Conservation (phyloP, 2,329 filamentous ascomycete genomes). For the Penicillium olsonii region DNA sequence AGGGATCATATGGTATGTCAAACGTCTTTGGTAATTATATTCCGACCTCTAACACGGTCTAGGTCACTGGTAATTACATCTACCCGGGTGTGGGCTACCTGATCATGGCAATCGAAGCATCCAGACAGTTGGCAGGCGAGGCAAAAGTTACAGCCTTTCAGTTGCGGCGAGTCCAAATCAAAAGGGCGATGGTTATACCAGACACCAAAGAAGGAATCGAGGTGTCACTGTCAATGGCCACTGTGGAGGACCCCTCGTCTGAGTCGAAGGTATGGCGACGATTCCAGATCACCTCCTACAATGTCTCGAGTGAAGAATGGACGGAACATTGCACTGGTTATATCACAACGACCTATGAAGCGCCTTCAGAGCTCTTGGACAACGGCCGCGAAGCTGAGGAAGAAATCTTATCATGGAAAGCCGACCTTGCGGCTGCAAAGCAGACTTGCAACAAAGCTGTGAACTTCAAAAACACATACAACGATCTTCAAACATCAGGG, state of each 20-base stretch:
- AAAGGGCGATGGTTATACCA: conserved; percentile 31
- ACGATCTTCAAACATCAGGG: conserved; percentile 29
- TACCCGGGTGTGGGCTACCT: conserved; percentile 33
- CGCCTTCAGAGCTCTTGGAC: conserved; percentile 1
- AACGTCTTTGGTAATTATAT: neutral
- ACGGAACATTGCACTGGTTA: conserved; percentile 38
- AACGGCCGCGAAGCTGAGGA: conserved; percentile 13
- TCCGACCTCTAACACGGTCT: neutral
- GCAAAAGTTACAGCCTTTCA: conserved; percentile 15
- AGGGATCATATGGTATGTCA: conserved; percentile 29
- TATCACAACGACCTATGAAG: conserved; percentile 25
- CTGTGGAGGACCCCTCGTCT: conserved; percentile 21
- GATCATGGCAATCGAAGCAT: conserved; percentile 33
- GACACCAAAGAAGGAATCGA: conserved; percentile 36
- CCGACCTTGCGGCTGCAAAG: conserved; percentile 11
- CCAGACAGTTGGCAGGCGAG: conserved; percentile 23
- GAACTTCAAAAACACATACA: conserved; percentile 26
- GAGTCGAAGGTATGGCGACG: conserved; percentile 26
- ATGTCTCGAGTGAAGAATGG: conserved; percentile 31
- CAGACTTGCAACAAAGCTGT: conserved; percentile 25
- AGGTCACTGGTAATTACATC: conserved; percentile 24
- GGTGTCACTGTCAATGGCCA: conserved; percentile 27
- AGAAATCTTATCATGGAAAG: conserved; percentile 16
- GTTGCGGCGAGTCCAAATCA: conserved; percentile 28
- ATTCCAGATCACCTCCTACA: conserved; percentile 36